A percentile compares a stretch with the other conserved stretches of the same genome.
phyloP scores from a whole-genome alignment of 2,329 filamentous ascomycete species.

The Conoideocrella luteorostrata region DNA sequence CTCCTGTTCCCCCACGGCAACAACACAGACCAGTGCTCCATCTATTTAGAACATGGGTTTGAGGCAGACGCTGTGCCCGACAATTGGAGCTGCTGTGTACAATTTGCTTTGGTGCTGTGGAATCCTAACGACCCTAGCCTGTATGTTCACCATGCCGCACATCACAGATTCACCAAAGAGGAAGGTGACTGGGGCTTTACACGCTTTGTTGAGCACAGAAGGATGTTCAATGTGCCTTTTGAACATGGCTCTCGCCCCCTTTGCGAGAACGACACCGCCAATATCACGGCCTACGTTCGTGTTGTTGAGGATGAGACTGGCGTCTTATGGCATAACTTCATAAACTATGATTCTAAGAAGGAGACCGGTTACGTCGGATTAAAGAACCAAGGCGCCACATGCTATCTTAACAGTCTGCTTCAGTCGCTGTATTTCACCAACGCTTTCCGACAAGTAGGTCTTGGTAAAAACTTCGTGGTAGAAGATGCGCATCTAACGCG shows the following conservation, averaged over 20 bases:
- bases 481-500: conserved; percentile 8
- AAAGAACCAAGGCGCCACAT: conserved; percentile 93
- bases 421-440: conserved; percentile 86
- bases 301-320: conserved; percentile 83
- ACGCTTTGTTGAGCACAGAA: conserved; percentile 82
- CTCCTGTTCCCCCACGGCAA: conserved; percentile 95
- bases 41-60: conserved; percentile 95
- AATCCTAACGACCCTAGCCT: conserved; percentile 89
- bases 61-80: conserved; percentile 69
- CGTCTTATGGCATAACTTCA: conserved; percentile 85
- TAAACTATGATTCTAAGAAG: conserved; percentile 97
- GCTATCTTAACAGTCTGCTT: conserved; percentile 78
- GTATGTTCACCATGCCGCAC: conserved; percentile 74
- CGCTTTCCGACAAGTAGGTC: conserved; percentile 76
- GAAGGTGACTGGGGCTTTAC: conserved; percentile 99
- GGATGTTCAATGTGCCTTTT: conserved; percentile 74
- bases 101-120: conserved; percentile 91
- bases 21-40: conserved; percentile 85
- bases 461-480: neutral
- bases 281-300: conserved; percentile 76
- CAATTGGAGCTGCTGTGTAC: conserved; percentile 94
- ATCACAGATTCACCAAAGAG: conserved; percentile 91
- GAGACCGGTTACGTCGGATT: conserved; percentile 95
- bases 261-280: conserved; percentile 69
- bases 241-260: conserved; percentile 63